Evolutionary conservation across 2,329 filamentous ascomycete species (phyloP), one percentile per base, ranked within the genome.

Genomic region (Phoma sp.): DNA sequence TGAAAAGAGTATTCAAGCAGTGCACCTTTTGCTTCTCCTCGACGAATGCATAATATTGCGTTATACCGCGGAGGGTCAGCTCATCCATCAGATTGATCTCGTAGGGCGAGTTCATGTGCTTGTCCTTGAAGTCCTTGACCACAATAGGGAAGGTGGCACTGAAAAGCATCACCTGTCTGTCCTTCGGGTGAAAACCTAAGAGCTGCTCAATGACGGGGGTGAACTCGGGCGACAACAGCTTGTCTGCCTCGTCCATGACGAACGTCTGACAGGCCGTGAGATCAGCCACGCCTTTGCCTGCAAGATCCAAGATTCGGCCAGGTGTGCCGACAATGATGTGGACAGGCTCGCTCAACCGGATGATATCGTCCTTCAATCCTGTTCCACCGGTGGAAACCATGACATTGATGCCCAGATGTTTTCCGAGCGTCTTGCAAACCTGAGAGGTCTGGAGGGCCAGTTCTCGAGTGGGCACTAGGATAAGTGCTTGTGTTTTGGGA

Each of bases 11-110:
- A 81, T 99, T 99, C 62, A 99, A 80, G 76, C 95, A 99, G 79
- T 99, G 96, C 18, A 99, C 95, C 80, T 99, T 99, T 75, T 97
- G 91, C 80, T 97, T 97, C 79, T 99, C 95, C 77, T 99, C 95
- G 47, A 99, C 96, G 66, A 98, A 99, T 37, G 95, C 95, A 72
- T 99, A 99, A 80, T 98, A 99, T 74, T 99, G 95, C 0, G 95
- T 99, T 71, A 99, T 98, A 81, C 95, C 95, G 55, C 95, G 90
- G 29, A 99, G 87, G 10, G 95, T 99, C 58, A 99, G 89, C 77
- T 99, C 95, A 73, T 99, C 95, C 95, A 99, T 99, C 48, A 99
- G 86, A 73, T 99, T 99, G 80, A 99, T 99, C 78, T 99, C 96
- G 73, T 98, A 97, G 3, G 95, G 96, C 64, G 89, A 89, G 64